phyloP scores from a whole-genome alignment of 305 asterid species.

The Solanum hybrid region DNA sequence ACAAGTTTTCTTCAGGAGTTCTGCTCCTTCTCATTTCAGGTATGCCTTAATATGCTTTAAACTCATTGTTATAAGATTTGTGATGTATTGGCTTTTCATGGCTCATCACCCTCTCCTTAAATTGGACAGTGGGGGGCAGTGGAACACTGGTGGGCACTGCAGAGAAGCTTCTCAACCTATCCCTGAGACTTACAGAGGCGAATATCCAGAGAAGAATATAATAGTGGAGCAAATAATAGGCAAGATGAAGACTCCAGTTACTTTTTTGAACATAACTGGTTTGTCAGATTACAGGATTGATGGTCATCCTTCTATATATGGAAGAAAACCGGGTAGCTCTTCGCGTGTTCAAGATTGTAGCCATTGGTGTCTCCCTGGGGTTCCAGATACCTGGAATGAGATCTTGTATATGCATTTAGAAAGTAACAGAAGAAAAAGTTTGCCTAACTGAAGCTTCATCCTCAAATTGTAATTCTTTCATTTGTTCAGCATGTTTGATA shows the following conservation, averaged over 20 bases:
- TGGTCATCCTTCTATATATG: slow-evolving; percentile 84
- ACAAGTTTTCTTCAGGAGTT: slow-evolving; percentile 72
- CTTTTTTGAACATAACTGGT: slow-evolving; percentile 49
- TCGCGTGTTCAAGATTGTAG: slow-evolving; percentile 77
- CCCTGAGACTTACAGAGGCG: slow-evolving; percentile 19
- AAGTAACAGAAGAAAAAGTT: background rate
- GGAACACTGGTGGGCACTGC: slow-evolving; percentile 93
- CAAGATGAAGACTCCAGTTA: slow-evolving; percentile 66
- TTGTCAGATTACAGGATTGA: slow-evolving; percentile 69
- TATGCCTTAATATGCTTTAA: slow-evolving; percentile 8
- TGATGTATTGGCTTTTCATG: background rate
- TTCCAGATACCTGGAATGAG: slow-evolving; percentile 88
- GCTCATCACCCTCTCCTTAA: background rate
- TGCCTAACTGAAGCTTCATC: background rate
- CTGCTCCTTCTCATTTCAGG: slow-evolving; percentile 98
- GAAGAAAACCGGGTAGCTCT: slow-evolving; percentile 29
- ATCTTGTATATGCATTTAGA: slow-evolving; percentile 48
- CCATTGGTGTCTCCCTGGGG: slow-evolving; percentile 99
- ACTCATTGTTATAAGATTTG: background rate
- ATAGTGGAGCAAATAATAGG: slow-evolving; percentile 45
- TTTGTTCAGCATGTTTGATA: background rate
- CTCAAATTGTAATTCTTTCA: background rate
- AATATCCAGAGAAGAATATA: slow-evolving; percentile 43
- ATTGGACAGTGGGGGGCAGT: slow-evolving; percentile 62
- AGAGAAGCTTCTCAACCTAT: slow-evolving; percentile 58